phyloP scores from a whole-genome alignment of 2,329 filamentous ascomycete species.

The Scortechinia acanthostroma region DNA sequence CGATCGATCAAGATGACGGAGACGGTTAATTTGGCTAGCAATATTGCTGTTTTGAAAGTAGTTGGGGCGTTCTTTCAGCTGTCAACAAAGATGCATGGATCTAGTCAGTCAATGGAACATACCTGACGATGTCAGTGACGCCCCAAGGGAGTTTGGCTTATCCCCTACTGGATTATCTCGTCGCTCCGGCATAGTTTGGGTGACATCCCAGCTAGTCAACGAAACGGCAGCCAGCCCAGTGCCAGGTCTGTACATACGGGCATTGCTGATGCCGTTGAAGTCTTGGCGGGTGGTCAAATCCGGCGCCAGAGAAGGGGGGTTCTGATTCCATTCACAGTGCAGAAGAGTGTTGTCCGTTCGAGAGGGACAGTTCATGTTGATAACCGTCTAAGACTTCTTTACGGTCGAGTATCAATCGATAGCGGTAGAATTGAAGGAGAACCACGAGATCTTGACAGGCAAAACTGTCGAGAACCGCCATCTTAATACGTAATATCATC shows the following conservation, averaged over 20 bases:
- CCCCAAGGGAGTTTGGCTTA: not conserved
- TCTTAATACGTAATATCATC: too few species aligned
- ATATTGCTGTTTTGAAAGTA: too few species aligned
- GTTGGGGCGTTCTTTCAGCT: too few species aligned
- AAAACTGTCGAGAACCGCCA: too few species aligned
- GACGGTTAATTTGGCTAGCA: too few species aligned
- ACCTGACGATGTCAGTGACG: not conserved
- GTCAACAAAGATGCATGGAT: too few species aligned
- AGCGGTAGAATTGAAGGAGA: too few species aligned
- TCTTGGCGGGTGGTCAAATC: conserved; percentile 36
- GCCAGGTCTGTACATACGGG: not conserved
- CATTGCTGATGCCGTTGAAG: conserved; percentile 30
- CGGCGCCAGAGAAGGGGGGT: conserved; percentile 27
- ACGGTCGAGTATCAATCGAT: too few species aligned
- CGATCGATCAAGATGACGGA: too few species aligned
- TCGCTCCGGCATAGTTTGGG: too few species aligned
- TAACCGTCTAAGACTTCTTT: not conserved
- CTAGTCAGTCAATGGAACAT: too few species aligned
- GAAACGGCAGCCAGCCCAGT: not conserved
- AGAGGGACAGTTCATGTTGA: conserved; percentile 36
- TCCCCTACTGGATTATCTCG: not conserved
- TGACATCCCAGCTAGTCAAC: not conserved
- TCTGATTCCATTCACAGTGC: conserved; percentile 33
- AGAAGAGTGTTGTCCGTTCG: conserved; percentile 27
- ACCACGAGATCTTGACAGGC: too few species aligned